phyloP scores from a whole-genome alignment of 345 rosid species.

The Acer yangbiense region DNA sequence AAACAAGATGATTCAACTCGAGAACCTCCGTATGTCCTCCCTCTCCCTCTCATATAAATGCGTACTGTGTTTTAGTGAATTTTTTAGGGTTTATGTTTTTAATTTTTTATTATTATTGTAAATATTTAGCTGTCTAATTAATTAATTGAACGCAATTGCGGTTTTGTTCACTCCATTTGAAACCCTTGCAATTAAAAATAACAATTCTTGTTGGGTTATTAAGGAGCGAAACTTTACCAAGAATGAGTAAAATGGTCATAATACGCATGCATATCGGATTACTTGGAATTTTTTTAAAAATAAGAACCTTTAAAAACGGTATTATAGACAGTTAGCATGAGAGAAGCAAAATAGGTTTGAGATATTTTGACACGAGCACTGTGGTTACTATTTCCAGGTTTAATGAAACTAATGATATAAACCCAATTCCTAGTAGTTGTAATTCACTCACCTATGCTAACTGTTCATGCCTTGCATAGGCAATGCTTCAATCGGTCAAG shows the following conservation, averaged over 20 bases:
- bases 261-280: too few species aligned
- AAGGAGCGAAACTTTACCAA: neutral
- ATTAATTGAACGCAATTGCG: neutral
- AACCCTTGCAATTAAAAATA: neutral
- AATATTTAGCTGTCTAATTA: neutral
- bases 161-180: neutral
- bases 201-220: neutral
- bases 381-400: neutral
- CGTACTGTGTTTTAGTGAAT: neutral
- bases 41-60: neutral
- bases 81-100: conserved; percentile 1
- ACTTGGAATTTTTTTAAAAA: too few species aligned
- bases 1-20: conserved; percentile 71
- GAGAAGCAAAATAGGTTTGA: too few species aligned
- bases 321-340: too few species aligned
- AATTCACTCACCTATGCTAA: neutral
- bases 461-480: neutral
- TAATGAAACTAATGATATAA: neutral
- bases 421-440: neutral
- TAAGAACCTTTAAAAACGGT: too few species aligned
- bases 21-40: conserved; percentile 73
- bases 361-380: neutral
- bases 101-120: neutral
- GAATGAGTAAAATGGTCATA: neutral
- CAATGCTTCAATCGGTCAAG: neutral